Evolutionary conservation across 495 filamentous ascomycete genomes (phyloP).

Genomic region (Stereocaulon alpinum): DNA sequence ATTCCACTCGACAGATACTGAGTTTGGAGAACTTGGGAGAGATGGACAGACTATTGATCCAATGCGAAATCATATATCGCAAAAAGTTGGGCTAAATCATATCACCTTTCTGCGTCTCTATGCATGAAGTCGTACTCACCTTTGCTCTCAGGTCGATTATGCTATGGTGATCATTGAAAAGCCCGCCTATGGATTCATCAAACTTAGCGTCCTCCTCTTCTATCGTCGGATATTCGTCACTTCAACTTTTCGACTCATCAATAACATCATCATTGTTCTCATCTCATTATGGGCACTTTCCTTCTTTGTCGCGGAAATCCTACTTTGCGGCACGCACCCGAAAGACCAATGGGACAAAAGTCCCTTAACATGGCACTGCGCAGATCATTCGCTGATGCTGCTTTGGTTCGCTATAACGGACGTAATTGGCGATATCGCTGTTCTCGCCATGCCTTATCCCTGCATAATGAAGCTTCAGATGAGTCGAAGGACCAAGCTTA

Average conservation of each 20-base stretch:
- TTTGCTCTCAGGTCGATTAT: not conserved
- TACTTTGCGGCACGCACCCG: too few species aligned
- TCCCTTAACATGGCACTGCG: too few species aligned
- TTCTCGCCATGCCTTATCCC: slow-evolving; percentile 10
- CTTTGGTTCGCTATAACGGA: slow-evolving; percentile 15
- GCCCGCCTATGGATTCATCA: slow-evolving; percentile 10
- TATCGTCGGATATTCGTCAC: slow-evolving; percentile 11
- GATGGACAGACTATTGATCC: not conserved
- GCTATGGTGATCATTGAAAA: slow-evolving; percentile 7
- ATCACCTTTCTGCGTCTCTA: too few species aligned
- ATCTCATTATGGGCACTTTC: slow-evolving; percentile 6
- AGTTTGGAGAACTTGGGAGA: not conserved
- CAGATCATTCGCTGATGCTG: not conserved
- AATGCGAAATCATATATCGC: not conserved
- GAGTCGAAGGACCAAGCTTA: not conserved
- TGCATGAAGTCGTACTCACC: not conserved
- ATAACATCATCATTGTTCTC: not conserved
- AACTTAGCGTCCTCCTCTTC: slow-evolving; percentile 14
- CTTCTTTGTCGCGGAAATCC: not conserved
- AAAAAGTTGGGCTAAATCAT: not conserved
- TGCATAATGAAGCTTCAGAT: slow-evolving; percentile 12
- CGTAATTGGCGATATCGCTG: slow-evolving; percentile 7
- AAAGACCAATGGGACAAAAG: not conserved
- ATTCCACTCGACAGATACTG: not conserved
- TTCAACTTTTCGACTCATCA: not conserved